Base-by-base conservation (phyloP, 1,284 basidiomycete genomes). In the Erythrobasidium hasegawianum region DNA sequence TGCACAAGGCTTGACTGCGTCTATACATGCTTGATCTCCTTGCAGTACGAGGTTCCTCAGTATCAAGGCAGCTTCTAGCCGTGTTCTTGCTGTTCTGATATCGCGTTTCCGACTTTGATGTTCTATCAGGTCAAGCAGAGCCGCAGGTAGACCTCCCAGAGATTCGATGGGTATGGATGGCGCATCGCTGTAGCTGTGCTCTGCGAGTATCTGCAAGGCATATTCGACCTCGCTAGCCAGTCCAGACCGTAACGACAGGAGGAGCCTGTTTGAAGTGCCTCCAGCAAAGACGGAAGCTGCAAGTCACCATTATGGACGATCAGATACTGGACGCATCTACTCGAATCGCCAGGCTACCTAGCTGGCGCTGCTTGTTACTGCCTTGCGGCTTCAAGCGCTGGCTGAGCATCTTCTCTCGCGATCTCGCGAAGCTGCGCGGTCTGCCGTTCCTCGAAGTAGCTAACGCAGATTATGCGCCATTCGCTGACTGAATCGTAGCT, bases 231-330 rank as follows among this genome's bases (percentile, higher is more conserved):
- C 90, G 2, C 82, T 77, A 66, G 85, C 81, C 56, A 92, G 85
- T 1, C 85, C 86, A 24, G 87, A 91, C 29, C 84, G 83, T 52
- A 93, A 78, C 1, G 89, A 85, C 11, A 93, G 83, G 3, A 87
- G 79, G 85, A 92, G 90, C 54, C 90, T 82, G 74, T 92, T 92
- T 74, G 80, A 86, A 0, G 86, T 80, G 2, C 82, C 80, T 1
- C 81, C 78, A 74, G 90, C 87, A 10, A 86, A 87, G 72, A 89
- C 90, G 86, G 87, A 89, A 73, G 86, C 89, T 90, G 71, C 29
- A 20, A 24, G 52, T 58, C 58, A 27, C 16, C 13, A 41, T 45
- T n/a, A 47, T 24, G n/a, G 52, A 11, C 9, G 20, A 10, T 55
- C 53, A 55, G 53, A 27, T 29, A 10, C n/a, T 41, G 40, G 40